Evolutionary conservation across 1,284 basidiomycete species (phyloP).

Genomic region (Pisolithus thermaeus): DNA sequence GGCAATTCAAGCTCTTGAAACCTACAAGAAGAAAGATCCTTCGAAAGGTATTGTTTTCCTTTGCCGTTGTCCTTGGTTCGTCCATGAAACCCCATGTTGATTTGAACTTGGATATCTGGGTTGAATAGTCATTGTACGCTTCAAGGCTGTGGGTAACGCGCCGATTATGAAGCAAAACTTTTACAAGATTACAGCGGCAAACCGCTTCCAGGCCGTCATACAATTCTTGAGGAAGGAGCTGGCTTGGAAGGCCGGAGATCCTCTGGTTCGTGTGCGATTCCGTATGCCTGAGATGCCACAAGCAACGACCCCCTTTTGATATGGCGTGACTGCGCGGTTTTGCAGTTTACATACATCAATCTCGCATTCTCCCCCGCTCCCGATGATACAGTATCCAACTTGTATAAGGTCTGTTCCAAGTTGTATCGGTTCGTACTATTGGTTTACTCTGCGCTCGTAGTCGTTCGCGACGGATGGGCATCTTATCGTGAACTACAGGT

Average conservation of each 20-base stretch:
- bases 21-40: slow-evolving; percentile 80
- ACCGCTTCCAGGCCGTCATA: slow-evolving; percentile 93
- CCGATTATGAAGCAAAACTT: slow-evolving; percentile 99
- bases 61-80: not conserved
- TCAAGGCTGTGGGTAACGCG: slow-evolving; percentile 98
- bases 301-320: not conserved
- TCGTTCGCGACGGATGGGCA: slow-evolving; percentile 91
- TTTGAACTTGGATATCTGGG: not conserved
- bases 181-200: slow-evolving; percentile 94
- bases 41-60: slow-evolving; percentile 59
- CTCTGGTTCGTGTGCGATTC: slow-evolving; percentile 57
- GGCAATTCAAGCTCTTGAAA: slow-evolving; percentile 67
- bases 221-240: slow-evolving; percentile 90
- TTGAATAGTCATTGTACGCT: slow-evolving; percentile 83
- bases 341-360: slow-evolving; percentile 96
- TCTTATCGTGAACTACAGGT: slow-evolving; percentile 96
- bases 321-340: not conserved
- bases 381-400: slow-evolving; percentile 81
- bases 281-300: not conserved
- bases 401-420: slow-evolving; percentile 61
- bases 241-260: slow-evolving; percentile 83
- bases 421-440: not conserved
- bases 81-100: not conserved
- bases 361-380: slow-evolving; percentile 89
- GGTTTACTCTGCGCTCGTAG: slow-evolving; percentile 32